Conservation (phyloP, 768 basidiomycete genomes). For the Trametes maxima region DNA sequence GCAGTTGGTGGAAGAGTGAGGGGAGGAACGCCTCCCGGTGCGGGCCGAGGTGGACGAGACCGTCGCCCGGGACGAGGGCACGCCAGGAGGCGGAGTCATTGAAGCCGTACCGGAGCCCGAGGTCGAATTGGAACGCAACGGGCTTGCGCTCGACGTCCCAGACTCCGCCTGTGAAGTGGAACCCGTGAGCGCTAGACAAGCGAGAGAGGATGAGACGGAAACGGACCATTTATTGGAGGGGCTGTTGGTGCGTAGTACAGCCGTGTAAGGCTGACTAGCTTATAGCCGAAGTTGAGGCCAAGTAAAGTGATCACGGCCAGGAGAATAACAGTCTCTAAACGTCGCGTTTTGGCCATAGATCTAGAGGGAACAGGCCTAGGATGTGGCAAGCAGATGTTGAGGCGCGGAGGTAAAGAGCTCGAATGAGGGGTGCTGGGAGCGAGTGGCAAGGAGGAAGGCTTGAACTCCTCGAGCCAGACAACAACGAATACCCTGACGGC, state of each 20-base stretch:
- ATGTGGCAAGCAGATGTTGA: neutral
- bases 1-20: conserved; percentile 30
- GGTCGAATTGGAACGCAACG: conserved; percentile 22
- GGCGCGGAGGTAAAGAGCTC: too few relatives aligned
- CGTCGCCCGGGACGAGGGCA: conserved; percentile 25
- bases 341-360: neutral
- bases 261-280: conserved; percentile 3
- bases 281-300: conserved; percentile 11
- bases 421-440: too few relatives aligned
- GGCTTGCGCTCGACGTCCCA: conserved; percentile 25
- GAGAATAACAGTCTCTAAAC: neutral
- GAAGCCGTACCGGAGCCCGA: conserved; percentile 20
- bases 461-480: too few relatives aligned
- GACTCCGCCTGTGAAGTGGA: conserved; percentile 1
- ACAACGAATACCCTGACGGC: too few relatives aligned
- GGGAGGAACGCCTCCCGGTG: conserved; percentile 22
- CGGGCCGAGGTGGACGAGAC: conserved; percentile 25
- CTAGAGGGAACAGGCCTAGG: neutral
- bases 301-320: neutral
- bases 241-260: neutral
- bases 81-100: conserved; percentile 20
- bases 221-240: conserved; percentile 7
- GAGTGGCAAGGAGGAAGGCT: too few relatives aligned
- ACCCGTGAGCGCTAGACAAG: neutral
- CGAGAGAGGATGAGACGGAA: neutral